Evolutionary conservation across 2,329 filamentous ascomycete species (phyloP).

Genomic region (Apiospora kogelbergensis): DNA sequence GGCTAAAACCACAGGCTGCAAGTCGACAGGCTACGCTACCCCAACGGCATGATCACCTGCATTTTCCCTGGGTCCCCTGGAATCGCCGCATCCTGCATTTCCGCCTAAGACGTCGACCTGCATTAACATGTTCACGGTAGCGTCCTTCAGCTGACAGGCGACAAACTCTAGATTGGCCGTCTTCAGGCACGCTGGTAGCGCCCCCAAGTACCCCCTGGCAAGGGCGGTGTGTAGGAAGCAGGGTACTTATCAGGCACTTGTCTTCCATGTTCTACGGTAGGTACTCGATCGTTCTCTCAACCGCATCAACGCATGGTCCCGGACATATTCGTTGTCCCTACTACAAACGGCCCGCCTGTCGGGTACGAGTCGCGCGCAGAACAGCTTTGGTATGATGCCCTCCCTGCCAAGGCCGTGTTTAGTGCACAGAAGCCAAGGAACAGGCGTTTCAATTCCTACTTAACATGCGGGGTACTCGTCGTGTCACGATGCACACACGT

Average conservation of each 20-base stretch:
- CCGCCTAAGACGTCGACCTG: constrained; percentile 13
- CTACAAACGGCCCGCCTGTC: not conserved
- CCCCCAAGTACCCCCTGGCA: not conserved
- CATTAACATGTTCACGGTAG: constrained; percentile 10
- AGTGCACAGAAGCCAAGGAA: not conserved
- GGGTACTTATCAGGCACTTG: not conserved
- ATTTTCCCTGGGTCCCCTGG: not conserved
- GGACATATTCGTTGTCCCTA: not conserved
- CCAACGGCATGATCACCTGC: constrained; percentile 7
- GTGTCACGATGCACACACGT: constrained; percentile 1
- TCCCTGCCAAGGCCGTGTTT: not conserved
- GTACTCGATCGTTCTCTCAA: not conserved
- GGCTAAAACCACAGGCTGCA: constrained; percentile 7
- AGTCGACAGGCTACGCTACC: not conserved
- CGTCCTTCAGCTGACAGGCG: constrained; percentile 6
- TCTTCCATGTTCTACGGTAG: too few species aligned
- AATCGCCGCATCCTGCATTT: constrained; percentile 9
- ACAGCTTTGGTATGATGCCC: not conserved
- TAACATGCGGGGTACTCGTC: not conserved
- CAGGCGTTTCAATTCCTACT: constrained; percentile 1
- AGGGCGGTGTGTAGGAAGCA: not conserved
- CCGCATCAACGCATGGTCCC: not conserved
- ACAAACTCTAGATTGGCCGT: constrained; percentile 3
- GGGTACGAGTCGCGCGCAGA: not conserved
- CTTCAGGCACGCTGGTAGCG: constrained; percentile 4